phyloP scores from a whole-genome alignment of 1,284 basidiomycete genomes.

The Cutaneotrichosporon sp. region DNA sequence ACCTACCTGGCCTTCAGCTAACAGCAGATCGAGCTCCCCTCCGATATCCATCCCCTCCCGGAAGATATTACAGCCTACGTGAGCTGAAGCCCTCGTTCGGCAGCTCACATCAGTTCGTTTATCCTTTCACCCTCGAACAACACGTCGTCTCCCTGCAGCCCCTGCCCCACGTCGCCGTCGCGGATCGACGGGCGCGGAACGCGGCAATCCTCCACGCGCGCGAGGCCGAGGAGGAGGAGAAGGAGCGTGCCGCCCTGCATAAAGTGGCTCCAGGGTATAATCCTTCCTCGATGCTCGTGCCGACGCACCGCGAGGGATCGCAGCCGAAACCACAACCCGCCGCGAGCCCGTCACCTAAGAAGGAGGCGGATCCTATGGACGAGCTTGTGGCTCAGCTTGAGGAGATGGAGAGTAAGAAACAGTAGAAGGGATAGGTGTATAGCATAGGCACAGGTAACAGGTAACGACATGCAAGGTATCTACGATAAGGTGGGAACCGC shows the following conservation, averaged over 20 bases:
- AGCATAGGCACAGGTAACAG: too few species aligned
- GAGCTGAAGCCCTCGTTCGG: conserved; percentile 46
- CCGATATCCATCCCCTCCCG: conserved; percentile 85
- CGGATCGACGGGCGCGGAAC: conserved; percentile 60
- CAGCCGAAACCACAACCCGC: not conserved
- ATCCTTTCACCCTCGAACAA: conserved; percentile 83
- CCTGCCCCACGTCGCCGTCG: conserved; percentile 61
- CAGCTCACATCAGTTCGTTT: conserved; percentile 65
- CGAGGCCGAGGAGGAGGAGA: conserved; percentile 69
- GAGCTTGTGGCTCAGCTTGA: conserved; percentile 72
- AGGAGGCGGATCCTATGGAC: conserved; percentile 62
- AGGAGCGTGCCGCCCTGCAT: conserved; percentile 51
- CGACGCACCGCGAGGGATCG: conserved; percentile 14
- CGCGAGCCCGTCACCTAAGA: not conserved
- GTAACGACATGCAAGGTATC: too few species aligned
- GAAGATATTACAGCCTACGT: conserved; percentile 83
- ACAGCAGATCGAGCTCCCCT: conserved; percentile 68
- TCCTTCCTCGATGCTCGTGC: conserved; percentile 39
- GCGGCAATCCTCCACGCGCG: conserved; percentile 65
- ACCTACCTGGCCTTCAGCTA: not conserved
- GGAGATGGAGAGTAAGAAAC: conserved; percentile 54
- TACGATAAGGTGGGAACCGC: too few species aligned
- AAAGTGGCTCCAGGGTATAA: conserved; percentile 47
- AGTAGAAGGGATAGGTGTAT: not conserved
- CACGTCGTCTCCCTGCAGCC: conserved; percentile 70